Conservation (phyloP, 306 rosid species). For the Sphenostylis stenocarpa region DNA sequence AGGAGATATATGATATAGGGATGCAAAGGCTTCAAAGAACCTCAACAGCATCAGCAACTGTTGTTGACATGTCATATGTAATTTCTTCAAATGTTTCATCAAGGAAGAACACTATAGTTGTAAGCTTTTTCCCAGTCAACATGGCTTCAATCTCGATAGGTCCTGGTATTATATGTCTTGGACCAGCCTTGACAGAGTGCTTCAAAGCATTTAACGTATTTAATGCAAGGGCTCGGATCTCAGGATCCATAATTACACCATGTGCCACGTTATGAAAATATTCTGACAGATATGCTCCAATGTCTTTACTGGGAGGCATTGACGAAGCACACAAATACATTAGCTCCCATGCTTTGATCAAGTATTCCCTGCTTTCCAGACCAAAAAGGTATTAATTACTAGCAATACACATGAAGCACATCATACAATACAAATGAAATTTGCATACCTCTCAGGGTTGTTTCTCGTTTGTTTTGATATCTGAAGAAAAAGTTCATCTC, state of each 20-base stretch:
- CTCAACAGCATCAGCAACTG: slow-evolving; percentile 96
- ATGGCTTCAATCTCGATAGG: slow-evolving; percentile 91
- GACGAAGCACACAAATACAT: slow-evolving; percentile 86
- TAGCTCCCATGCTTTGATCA: slow-evolving; percentile 93
- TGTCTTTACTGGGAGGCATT: slow-evolving; percentile 96
- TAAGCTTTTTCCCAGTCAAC: slow-evolving; percentile 80
- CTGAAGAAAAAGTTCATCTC: slow-evolving; percentile 92
- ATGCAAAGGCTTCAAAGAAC: slow-evolving; percentile 41
- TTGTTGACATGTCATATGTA: slow-evolving; percentile 86
- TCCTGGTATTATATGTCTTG: slow-evolving; percentile 85
- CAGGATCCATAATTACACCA: slow-evolving; percentile 56
- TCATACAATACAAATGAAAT: slow-evolving; percentile 14
- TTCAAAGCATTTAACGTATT: slow-evolving; percentile 84
- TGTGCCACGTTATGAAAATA: slow-evolving; percentile 79
- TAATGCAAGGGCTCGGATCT: slow-evolving; percentile 72
- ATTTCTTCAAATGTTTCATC: slow-evolving; percentile 99
- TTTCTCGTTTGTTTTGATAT: slow-evolving; percentile 92
- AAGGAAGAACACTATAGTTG: slow-evolving; percentile 86
- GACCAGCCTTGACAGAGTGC: slow-evolving; percentile 92
- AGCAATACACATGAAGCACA: slow-evolving; percentile 18
- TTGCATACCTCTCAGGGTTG: slow-evolving; percentile 75
- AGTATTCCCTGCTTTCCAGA: slow-evolving; percentile 57
- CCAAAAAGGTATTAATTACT: slow-evolving; percentile 22
- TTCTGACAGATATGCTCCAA: slow-evolving; percentile 81
- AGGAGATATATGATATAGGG: slow-evolving; percentile 7